Evolutionary conservation across 2,329 filamentous ascomycete genomes (phyloP), one percentile per base, ranked within the genome.

Genomic region (Fusarium sp.): DNA sequence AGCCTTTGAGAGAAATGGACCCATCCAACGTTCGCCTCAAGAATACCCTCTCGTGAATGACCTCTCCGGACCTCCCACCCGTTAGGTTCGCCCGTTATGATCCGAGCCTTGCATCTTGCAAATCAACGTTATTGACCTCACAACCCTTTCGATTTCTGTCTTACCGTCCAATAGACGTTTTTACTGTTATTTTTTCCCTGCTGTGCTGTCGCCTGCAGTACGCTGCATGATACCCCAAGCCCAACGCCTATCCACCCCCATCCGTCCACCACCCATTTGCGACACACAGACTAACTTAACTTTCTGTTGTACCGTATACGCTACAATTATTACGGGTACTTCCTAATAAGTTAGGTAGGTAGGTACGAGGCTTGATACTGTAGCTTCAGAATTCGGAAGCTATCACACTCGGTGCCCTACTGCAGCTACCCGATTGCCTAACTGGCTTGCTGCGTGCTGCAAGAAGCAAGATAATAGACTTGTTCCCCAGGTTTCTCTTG

Each of bases 351-450:
- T 37, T 18, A 37, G 34, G 34, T 46, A 60, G 67, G 67, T 70
- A 70, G 62, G 65, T 65, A 50, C 39, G 48, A 66, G 58, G 58
- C 67, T 65, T 65, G 60, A 68, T 65, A 68, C 28, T 30, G 28
- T 30, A 37, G 50, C 60, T 58, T 63, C 63, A 72, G 62, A 65
- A 54, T 56, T 65, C 48, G 44, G 66, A 68, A 67, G 52, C 70
- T 75, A 66, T 72, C 58, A 75, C 64, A 58, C 69, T 71, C 66
- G 53, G 67, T 74, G 71, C 65, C 73, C 70, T 74, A 67, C 75
- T 78, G 77, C 76, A 75, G 73, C 75, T 76, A 75, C 74, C 74
- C 76, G 72, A 77, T 72, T 71, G 73, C 71, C 77, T 77, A 77
- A 80, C 73, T 70, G 63, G 66, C 66, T 37, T 37, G 34, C 9